These are phyloP conservation scores for Tremellales sp. DNA, from an alignment of 1,284 basidiomycete species.

Conservation along the genomic window DNA sequence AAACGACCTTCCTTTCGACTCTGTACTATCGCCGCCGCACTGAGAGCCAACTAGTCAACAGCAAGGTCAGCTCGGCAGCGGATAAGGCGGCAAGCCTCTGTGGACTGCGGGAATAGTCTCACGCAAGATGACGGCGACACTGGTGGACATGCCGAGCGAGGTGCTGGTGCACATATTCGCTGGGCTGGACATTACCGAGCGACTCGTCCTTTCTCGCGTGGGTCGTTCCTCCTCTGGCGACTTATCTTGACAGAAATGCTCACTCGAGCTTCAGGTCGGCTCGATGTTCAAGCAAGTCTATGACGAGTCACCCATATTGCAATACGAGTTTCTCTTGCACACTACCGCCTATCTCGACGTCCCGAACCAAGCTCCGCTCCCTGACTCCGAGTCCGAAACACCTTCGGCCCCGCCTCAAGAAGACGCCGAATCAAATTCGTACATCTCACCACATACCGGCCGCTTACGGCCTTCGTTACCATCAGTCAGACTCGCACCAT, in stretches of 20 bases:
- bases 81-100: no score
- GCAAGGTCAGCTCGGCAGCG: no score
- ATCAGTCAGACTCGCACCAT: slow-evolving; percentile 17
- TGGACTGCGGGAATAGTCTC: no score
- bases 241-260: slow-evolving; percentile 17
- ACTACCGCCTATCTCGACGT: slow-evolving; percentile 29
- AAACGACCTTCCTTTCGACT: no score
- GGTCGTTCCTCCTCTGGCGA: slow-evolving; percentile 2
- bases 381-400: background rate
- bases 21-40: no score
- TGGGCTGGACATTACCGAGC: slow-evolving; percentile 14
- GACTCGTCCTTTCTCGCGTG: slow-evolving; percentile 21
- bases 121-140: background rate
- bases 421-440: background rate
- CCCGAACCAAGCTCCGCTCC: slow-evolving; percentile 9
- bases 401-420: background rate
- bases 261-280: slow-evolving; percentile 6
- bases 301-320: slow-evolving; percentile 14
- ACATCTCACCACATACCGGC: slow-evolving; percentile 21
- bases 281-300: no score
- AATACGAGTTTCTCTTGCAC: slow-evolving; percentile 24
- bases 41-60: no score
- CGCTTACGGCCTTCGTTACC: slow-evolving; percentile 9
- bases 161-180: slow-evolving; percentile 28
- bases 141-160: slow-evolving; percentile 26